Evolutionary conservation across 2,329 filamentous ascomycete genomes (phyloP).

Genomic region (Clonostachys rosea): DNA sequence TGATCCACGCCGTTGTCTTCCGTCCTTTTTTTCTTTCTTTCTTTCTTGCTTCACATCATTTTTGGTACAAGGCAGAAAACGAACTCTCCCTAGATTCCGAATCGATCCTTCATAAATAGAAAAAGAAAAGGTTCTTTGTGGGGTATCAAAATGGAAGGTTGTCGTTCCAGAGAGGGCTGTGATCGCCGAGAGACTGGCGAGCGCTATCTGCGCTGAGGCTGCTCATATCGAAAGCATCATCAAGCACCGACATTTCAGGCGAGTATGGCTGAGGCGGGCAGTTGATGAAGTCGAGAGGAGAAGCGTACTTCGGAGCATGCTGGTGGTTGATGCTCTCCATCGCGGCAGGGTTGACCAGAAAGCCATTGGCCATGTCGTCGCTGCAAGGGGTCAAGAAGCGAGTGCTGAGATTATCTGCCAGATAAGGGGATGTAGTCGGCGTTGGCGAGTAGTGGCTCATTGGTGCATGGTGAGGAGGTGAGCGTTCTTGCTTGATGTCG

Average conservation of each 20-base stretch:
- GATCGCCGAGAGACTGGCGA: conserved; percentile 13
- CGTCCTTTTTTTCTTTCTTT: too few species aligned
- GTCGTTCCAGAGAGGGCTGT: conserved; percentile 20
- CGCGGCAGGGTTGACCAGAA: conserved; percentile 16
- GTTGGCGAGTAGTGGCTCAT: conserved; percentile 27
- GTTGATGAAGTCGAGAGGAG: conserved; percentile 15
- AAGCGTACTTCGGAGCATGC: conserved; percentile 8
- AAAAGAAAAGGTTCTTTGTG: too few species aligned
- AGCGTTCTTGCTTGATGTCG: conserved; percentile 30
- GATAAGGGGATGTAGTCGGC: conserved; percentile 28
- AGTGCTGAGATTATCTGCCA: conserved; percentile 26
- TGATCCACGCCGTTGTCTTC: too few species aligned
- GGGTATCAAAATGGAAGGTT: conserved; percentile 23
- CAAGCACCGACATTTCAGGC: conserved; percentile 31
- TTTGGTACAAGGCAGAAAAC: too few species aligned
- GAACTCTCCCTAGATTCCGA: too few species aligned
- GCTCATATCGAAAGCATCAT: conserved; percentile 31
- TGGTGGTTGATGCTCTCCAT: conserved; percentile 12
- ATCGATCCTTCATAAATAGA: too few species aligned
- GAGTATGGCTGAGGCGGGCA: conserved; percentile 20
- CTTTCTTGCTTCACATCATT: too few species aligned
- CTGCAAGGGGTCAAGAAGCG: conserved; percentile 50
- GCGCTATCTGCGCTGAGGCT: conserved; percentile 15
- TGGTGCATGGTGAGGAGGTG: conserved; percentile 15
- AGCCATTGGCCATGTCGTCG: conserved; percentile 33